Evolutionary conservation across 805 yeast genomes (phyloP).

Genomic region (Priceomyces medius): DNA sequence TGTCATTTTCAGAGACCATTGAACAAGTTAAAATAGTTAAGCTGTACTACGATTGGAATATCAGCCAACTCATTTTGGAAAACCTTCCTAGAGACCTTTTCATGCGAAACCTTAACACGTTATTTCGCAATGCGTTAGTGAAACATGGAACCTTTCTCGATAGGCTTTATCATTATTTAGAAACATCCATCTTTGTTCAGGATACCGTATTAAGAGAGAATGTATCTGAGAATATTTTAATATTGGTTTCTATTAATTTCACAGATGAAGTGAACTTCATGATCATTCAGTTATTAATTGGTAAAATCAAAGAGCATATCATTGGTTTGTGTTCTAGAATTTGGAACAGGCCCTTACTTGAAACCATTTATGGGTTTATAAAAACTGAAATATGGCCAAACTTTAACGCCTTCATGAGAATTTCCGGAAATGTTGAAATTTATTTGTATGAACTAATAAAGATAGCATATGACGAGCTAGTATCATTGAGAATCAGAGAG

Average conservation of each 20-base stretch:
- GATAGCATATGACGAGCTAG: conserved; percentile 39
- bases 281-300: conserved; percentile 38
- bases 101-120: conserved; percentile 27
- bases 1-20: conserved; percentile 8
- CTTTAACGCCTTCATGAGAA: conserved; percentile 21
- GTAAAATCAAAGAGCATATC: conserved; percentile 33
- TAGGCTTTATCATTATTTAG: conserved; percentile 7
- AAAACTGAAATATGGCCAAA: conserved; percentile 37
- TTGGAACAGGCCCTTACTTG: conserved; percentile 41
- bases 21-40: conserved; percentile 17
- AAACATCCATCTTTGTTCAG: conserved; percentile 5
- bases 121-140: conserved; percentile 21
- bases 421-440: conserved; percentile 11
- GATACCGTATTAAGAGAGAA: background rate
- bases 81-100: conserved; percentile 21
- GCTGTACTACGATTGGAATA: conserved; percentile 22
- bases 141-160: conserved; percentile 7
- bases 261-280: conserved; percentile 22
- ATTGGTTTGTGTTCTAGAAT: conserved; percentile 24
- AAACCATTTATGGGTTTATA: conserved; percentile 36
- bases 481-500: conserved; percentile 54
- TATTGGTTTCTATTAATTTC: conserved; percentile 20
- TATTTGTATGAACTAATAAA: conserved; percentile 29
- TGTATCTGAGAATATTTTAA: conserved; percentile 18
- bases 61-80: conserved; percentile 23